Evolutionary conservation across 805 yeast genomes (phyloP), one percentile per base, ranked within the genome.

Genomic region (Hanseniaspora pseudoguilliermondii): DNA sequence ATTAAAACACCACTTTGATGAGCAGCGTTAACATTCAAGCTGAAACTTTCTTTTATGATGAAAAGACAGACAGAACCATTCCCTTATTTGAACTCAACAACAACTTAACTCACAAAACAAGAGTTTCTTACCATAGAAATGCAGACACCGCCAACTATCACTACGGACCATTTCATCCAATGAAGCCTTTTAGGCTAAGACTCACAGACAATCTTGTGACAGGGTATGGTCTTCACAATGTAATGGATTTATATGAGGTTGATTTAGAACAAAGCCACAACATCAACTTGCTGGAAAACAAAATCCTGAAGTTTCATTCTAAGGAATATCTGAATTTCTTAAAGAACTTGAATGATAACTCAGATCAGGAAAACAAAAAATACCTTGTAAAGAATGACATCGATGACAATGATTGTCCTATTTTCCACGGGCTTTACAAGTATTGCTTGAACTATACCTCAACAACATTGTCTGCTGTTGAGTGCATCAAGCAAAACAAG

Each of bases 141-240:
- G 86, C 89, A 27, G 80, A 83, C 54, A 95, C 83, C 0, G 76
- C 86, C 1, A 78, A 80, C 60, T 90, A 83, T 69, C 96, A 90
- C 64, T 90, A 86, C 68, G 98, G 98, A 18, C 85, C 86, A 1
- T 79, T 82, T 58, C 98, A 91, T 69, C 98, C 98, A n/a, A 91
- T 91, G 98, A 91, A 91, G 68, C 98, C 98, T 16, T 87, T 90
- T 68, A 73, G 98, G 60, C 73, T 93, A 59, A 84, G 89, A 90
- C 76, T 91, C 47, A 91, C 98, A 0, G 97, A 91, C 70, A 96
- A 90, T 66, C 72, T 91, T 59, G 91, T 91, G 53, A 79, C 84
- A 36, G 82, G 84, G 15, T 91, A 93, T 69, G 87, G 87, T 57
- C 72, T 91, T 48, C 87, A 90, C 67, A 88, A 88, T 63, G 77